Evolutionary conservation across 2,329 filamentous ascomycete species (phyloP), one percentile per base, ranked within the genome.

Genomic region (Albophoma yamanashiensis): DNA sequence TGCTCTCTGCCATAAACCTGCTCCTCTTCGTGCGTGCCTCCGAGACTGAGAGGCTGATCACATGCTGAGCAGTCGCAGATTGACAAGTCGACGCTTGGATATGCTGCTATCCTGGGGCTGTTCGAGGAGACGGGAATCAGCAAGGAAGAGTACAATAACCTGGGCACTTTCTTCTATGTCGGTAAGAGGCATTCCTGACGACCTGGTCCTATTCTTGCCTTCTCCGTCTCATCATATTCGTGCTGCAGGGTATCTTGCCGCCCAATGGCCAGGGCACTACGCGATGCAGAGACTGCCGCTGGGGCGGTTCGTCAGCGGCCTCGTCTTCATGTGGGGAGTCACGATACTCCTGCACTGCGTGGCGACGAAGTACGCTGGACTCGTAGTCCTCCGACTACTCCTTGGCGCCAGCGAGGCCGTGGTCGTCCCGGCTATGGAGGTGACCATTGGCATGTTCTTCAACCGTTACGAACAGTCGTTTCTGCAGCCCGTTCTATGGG

Each of bases 161-260:
- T 76, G 1, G 73, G 71, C 61, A 76, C 74, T 2, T 69, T 77
- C 38, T 77, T 76, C 61, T 77, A 76, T 43, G 72, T 74, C 47
- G 74, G 74, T 75, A 64, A 22, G 67, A 69, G 0, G 68, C 65
- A 1, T 67, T 58, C 4, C 11, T 17, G 36, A 38, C 36, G 36
- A 14, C 36, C 11, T 38, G 36, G 9, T 11, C 36, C 7, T 38
- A 38, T 38, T 7, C 36, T 14, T 38, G 36, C 3, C 36, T 14
- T 38, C 25, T 31, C 45, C 4, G 3, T 31, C 45, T 50, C 25
- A 50, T 15, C 2, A 2, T 20, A 2, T 50, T 9, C 25, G 2
- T 31, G 12, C 25, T 11, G 27, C 11, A 17, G 45, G 45, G 1
- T 50, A 50, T 50, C 45, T 50, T 20, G 45, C 45, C 15, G 45